Percentiles rank a stretch among this genome's conserved stretches.
phyloP scores from a whole-genome alignment of 306 rosid species.

The Gastrolobium bilobum region DNA sequence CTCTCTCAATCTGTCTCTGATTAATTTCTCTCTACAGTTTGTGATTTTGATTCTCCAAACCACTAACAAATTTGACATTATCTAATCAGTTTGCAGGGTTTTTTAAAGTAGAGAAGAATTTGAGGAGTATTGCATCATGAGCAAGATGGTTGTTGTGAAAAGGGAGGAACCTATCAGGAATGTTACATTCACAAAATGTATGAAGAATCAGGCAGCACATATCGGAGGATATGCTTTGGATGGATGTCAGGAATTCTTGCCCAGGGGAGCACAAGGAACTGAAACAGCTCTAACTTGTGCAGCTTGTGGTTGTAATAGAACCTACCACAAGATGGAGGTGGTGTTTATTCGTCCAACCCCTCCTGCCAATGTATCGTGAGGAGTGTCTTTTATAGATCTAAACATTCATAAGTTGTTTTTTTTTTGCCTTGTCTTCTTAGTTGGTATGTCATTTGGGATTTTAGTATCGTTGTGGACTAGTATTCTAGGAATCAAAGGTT shows the following conservation, averaged over 20 bases:
- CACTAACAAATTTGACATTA: not conserved
- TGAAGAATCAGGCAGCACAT: slow-evolving; percentile 69
- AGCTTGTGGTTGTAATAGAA: slow-evolving; percentile 78
- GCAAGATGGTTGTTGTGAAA: slow-evolving; percentile 67
- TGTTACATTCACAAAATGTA: slow-evolving; percentile 66
- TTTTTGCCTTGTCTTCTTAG: too few relatives aligned
- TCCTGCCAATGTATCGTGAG: too few relatives aligned
- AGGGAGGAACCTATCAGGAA: slow-evolving; percentile 48
- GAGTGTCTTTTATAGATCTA: too few relatives aligned
- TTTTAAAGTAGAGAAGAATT: not conserved
- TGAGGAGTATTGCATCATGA: slow-evolving; percentile 50
- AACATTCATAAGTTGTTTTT: too few relatives aligned
- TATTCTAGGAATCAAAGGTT: too few relatives aligned
- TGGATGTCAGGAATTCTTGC: slow-evolving; percentile 81
- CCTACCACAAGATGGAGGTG: slow-evolving; percentile 63
- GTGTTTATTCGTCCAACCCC: too few relatives aligned
- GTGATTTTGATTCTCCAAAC: not conserved
- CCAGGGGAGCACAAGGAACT: slow-evolving; percentile 65
- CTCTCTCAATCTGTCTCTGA: not conserved
- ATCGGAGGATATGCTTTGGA: slow-evolving; percentile 69
- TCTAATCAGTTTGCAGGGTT: not conserved
- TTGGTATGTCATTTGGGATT: too few relatives aligned
- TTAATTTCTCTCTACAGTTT: not conserved
- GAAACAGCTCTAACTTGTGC: slow-evolving; percentile 66
- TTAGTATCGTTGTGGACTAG: too few relatives aligned